phyloP scores from a whole-genome alignment of 305 asterid species.

The Fraxinus ornus region DNA sequence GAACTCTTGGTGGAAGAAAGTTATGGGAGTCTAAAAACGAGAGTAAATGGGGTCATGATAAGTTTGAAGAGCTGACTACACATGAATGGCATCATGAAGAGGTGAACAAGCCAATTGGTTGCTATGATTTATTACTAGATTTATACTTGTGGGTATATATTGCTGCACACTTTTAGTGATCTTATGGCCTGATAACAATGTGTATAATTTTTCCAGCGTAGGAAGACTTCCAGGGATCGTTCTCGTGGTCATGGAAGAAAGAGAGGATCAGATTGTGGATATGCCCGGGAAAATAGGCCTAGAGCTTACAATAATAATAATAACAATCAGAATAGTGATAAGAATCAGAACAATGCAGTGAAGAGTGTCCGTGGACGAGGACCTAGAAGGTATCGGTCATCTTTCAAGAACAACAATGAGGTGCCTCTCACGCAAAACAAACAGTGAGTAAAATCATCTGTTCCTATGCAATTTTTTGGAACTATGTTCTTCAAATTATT shows the following conservation, averaged over 20 bases:
- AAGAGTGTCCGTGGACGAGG: conserved; percentile 84
- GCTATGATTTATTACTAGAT: conserved; percentile 1
- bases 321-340: neutral
- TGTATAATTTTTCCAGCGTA: conserved; percentile 48
- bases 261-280: conserved; percentile 55
- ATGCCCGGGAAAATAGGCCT: conserved; percentile 57
- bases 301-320: conserved; percentile 33
- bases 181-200: conserved; percentile 17
- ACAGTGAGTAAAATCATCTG: conserved; percentile 50
- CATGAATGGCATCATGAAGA: conserved; percentile 67
- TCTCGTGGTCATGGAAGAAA: conserved; percentile 65
- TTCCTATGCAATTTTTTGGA: neutral
- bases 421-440: conserved; percentile 48
- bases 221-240: conserved; percentile 73
- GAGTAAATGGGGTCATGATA: conserved; percentile 98
- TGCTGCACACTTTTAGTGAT: neutral
- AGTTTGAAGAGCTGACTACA: conserved; percentile 78
- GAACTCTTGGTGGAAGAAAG: conserved; percentile 76
- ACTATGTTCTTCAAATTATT: conserved; percentile 2
- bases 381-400: conserved; percentile 76
- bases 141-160: neutral
- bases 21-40: conserved; percentile 94
- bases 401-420: conserved; percentile 55
- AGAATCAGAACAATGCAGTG: conserved; percentile 50
- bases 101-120: conserved; percentile 39